Base-by-base conservation (phyloP, 306 rosid species). In the Mimosa bimucronata region DNA sequence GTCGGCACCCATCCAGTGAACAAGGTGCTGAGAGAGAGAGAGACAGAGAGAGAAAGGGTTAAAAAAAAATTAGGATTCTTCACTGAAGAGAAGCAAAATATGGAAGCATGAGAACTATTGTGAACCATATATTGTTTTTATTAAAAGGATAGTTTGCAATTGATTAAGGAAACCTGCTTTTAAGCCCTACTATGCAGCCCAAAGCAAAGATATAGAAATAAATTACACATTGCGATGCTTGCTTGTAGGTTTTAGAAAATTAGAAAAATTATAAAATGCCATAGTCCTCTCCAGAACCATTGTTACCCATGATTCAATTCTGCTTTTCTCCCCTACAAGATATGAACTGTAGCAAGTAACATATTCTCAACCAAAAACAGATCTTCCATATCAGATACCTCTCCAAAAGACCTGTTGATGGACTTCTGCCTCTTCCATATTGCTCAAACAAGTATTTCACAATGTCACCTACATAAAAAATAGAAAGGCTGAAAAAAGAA, bases 1-100 rank as follows among this genome's bases (percentile, higher is more conserved):
- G 97, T 92, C 10, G 98, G 98, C 88, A 94, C 74, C 98, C 98
- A 94, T 80, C 98, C 97, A 46, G 98, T 90, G 78, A 94, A 72
- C 75, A 92, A 66, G 80, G 98, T 94, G 87, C 98, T 92, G 88
- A 85, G 76, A 40, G 55, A 77, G 46, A 85, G 76, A 40, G 55
- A 77, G 46, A 34, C 1, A 34, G 38, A 34, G 38, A 34, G 61
- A 77, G 46, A 64, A 69, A n/a, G n/a, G n/a, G n/a, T n/a, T 37
- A 29, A 50, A 65, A 58, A 10, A 52, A 77, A 80, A 67, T 45
- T 10, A 40, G 64, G 66, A 64, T 68, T 38, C 28, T 13, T 26
- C 19, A 46, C 72, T 66, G 42, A 73, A 4, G 23, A 78, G 55
- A 65, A 30, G 57, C 25, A 50, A 29, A 78, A 55, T 53, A 65